Evolutionary conservation across 768 basidiomycete genomes (phyloP).

Genomic region (Tubosaeta sp.): DNA sequence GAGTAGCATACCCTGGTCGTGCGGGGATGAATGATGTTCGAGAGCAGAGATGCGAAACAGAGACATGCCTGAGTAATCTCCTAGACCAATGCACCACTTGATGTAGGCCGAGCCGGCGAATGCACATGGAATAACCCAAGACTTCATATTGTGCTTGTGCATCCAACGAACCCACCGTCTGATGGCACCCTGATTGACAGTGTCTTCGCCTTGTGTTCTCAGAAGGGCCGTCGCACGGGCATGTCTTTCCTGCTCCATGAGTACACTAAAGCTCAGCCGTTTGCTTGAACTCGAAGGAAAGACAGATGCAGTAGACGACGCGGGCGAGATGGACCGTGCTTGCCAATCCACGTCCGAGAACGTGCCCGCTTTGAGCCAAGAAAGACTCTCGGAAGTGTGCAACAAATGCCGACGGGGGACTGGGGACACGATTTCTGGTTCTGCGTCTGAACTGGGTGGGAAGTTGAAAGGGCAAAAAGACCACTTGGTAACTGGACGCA

Average conservation of each 20-base stretch:
- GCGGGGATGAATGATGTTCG: neutral
- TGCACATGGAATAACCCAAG: slow-evolving; percentile 54
- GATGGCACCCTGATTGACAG: slow-evolving; percentile 40
- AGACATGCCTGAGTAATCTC: slow-evolving; percentile 75
- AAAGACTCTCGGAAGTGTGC: slow-evolving; percentile 53
- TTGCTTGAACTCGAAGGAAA: slow-evolving; percentile 19
- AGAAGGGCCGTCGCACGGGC: slow-evolving; percentile 11
- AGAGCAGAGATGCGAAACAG: neutral
- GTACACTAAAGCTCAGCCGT: slow-evolving; percentile 40
- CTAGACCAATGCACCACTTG: slow-evolving; percentile 69
- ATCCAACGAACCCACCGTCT: slow-evolving; percentile 75
- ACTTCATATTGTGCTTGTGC: slow-evolving; percentile 60
- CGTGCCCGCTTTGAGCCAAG: slow-evolving; percentile 51
- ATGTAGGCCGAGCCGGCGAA: slow-evolving; percentile 53
- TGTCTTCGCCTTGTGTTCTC: slow-evolving; percentile 12
- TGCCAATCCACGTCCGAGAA: slow-evolving; percentile 37
- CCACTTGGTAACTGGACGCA: slow-evolving; percentile 6
- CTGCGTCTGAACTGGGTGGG: slow-evolving; percentile 20
- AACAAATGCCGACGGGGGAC: slow-evolving; percentile 64
- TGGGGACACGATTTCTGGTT: slow-evolving; percentile 55
- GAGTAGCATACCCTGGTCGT: slow-evolving; percentile 53
- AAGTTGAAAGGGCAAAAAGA: neutral
- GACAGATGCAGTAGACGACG: slow-evolving; percentile 26
- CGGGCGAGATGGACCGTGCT: slow-evolving; percentile 45
- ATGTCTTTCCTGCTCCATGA: slow-evolving; percentile 34